A percentile compares a stretch with the other conserved stretches of the same genome.
These are phyloP conservation scores for Leccinum subfulvum DNA, from an alignment of 1,284 basidiomycete genomes.

Conservation along the genomic window DNA sequence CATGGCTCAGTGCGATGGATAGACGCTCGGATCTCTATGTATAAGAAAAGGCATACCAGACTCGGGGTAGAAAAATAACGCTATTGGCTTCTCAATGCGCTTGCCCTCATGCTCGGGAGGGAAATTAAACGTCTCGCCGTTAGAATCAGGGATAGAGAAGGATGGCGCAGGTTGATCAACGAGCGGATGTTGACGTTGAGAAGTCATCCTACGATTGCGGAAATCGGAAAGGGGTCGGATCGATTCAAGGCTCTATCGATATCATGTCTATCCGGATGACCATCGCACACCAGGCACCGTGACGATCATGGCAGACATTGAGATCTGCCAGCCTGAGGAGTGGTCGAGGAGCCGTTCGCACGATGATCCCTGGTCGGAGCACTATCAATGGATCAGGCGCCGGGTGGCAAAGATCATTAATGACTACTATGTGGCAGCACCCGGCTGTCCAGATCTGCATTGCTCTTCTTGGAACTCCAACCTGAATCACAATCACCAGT, in stretches of 20 bases:
- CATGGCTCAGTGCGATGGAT: not conserved
- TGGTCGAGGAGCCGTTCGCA: not conserved
- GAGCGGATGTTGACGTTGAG: conserved; percentile 34
- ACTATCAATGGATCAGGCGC: too few relatives aligned
- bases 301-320: too few relatives aligned
- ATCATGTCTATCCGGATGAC: too few relatives aligned
- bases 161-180: conserved; percentile 50
- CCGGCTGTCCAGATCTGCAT: not conserved
- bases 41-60: conserved; percentile 40
- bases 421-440: not conserved
- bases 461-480: not conserved
- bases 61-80: conserved; percentile 75
- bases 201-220: conserved; percentile 31
- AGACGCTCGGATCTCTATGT: not conserved
- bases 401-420: too few relatives aligned
- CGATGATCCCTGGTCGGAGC: not conserved
- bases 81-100: conserved; percentile 51
- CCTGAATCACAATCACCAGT: not conserved
- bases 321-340: not conserved
- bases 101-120: conserved; percentile 44
- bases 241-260: not conserved
- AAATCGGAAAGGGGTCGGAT: not conserved
- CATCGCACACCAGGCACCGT: too few relatives aligned
- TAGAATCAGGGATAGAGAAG: conserved; percentile 47
- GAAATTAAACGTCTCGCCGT: conserved; percentile 50